Conservation (phyloP, 2,329 filamentous ascomycete genomes). For the Berkeleyomyces basicola region DNA sequence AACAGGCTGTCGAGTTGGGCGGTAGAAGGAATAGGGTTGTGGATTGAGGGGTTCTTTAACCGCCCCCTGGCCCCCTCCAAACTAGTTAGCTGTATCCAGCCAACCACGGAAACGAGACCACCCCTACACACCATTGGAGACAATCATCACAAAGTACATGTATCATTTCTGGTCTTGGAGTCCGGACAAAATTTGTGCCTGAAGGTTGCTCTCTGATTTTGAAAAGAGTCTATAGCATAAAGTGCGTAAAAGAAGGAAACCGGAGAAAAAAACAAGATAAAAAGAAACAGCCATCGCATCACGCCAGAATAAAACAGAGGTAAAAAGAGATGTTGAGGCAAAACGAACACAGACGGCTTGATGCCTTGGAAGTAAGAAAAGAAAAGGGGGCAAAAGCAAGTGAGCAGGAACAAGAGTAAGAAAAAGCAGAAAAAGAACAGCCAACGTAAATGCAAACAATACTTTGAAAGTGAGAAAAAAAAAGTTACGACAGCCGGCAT, state of each 20-base stretch:
- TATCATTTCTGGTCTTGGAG: not conserved
- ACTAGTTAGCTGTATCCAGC: no score
- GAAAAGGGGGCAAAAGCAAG: not conserved
- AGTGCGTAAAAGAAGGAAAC: not conserved
- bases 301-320: conserved; percentile 9
- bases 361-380: conserved; percentile 4
- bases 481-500: conserved; percentile 2
- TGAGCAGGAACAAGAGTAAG: not conserved
- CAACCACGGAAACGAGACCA: no score
- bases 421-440: conserved; percentile 14
- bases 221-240: conserved; percentile 13
- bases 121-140: no score
- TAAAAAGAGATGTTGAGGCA: conserved; percentile 8
- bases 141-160: no score
- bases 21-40: no score
- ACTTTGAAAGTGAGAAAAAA: conserved; percentile 3
- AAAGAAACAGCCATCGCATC: conserved; percentile 3
- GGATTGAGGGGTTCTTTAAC: no score
- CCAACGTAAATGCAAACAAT: conserved; percentile 14
- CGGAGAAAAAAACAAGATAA: conserved; percentile 1
- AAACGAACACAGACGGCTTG: conserved; percentile 7
- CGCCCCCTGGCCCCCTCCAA: no score
- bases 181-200: not conserved
- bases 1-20: no score
- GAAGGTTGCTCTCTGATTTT: not conserved